Evolutionary conservation across 1,284 basidiomycete genomes (phyloP).

Genomic region (Pseudozyma sp.): DNA sequence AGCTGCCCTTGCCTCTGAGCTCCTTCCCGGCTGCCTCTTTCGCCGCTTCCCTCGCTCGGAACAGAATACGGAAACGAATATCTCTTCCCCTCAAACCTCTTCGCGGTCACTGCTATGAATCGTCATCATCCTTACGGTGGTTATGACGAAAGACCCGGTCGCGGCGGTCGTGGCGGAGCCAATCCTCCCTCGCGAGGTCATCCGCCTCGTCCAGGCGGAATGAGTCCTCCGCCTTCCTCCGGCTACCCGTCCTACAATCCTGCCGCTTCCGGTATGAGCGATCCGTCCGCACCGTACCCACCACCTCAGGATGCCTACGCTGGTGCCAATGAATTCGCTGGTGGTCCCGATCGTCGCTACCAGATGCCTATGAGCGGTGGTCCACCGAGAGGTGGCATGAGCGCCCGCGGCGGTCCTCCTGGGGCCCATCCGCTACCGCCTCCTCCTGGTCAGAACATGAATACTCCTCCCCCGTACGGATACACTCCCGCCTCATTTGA

Average conservation of each 20-base stretch:
- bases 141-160: constrained; percentile 74
- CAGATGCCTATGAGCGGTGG: constrained; percentile 28
- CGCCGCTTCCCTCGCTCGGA: constrained; percentile 7
- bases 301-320: constrained; percentile 29
- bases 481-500: constrained; percentile 33
- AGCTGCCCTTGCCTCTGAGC: constrained; percentile 32
- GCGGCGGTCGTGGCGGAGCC: constrained; percentile 49
- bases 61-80: constrained; percentile 9
- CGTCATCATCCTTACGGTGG: constrained; percentile 85
- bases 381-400: constrained; percentile 38
- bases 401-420: constrained; percentile 23
- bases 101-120: constrained; percentile 74
- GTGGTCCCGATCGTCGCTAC: constrained; percentile 41
- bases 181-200: constrained; percentile 26
- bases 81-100: background rate
- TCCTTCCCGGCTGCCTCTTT: constrained; percentile 1
- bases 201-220: constrained; percentile 26
- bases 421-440: constrained; percentile 23
- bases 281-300: constrained; percentile 19
- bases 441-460: constrained; percentile 19
- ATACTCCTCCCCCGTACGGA: constrained; percentile 20
- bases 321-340: constrained; percentile 31
- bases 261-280: constrained; percentile 13
- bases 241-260: constrained; percentile 37
- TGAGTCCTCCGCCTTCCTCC: constrained; percentile 37